Evolutionary conservation across 768 basidiomycete genomes (phyloP), one percentile per base, ranked within the genome.

Genomic region (Boletus vinaceobasis): DNA sequence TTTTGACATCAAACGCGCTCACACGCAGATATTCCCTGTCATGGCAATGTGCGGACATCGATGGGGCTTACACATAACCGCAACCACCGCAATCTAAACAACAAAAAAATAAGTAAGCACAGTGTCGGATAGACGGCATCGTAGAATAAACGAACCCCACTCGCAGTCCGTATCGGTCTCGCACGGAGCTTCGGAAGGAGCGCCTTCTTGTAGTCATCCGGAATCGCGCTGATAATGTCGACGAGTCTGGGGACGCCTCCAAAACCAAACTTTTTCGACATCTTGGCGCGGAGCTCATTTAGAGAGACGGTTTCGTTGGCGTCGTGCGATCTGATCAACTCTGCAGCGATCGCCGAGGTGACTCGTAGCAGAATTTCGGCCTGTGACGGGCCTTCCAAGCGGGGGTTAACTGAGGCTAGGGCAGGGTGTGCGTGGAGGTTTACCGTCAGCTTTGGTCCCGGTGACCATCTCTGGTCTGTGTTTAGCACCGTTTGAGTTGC

Each of bases 1-100:
- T 13, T 27, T 1, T 33, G 14, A 17, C 38, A 39, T 23, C 37
- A 1, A 38, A 8, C 27, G 35, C 26, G 75, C 88, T 60, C 72
- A 96, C 87, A 99, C 97, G 74, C 97, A 99, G 53, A 99, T 98
- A 65, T 99, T 99, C 29, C 97, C 97, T 0, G 97, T 99, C 93
- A 99, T 97, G 8, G 97, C 97, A 52, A 99, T 98, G 74, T 99
- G 97, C 5, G 97, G 97, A 77, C 97, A 99, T 50, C 97, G 84
- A 77, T 99, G 97, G 2, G 97, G 97, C 67, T 98, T 99, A 77
- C 94, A 96, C 97, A 99, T 99, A n/a, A 99, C 96, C 9, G 97
- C 97, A 14, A 99, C 97, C 23, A 98, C 96, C 15, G 96, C 97
- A 55, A 98, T 95, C 93, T 96, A 56, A 21, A 31, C 52, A 19